Conservation (phyloP, 2,329 filamentous ascomycete genomes). For the Alternaria infectoria region DNA sequence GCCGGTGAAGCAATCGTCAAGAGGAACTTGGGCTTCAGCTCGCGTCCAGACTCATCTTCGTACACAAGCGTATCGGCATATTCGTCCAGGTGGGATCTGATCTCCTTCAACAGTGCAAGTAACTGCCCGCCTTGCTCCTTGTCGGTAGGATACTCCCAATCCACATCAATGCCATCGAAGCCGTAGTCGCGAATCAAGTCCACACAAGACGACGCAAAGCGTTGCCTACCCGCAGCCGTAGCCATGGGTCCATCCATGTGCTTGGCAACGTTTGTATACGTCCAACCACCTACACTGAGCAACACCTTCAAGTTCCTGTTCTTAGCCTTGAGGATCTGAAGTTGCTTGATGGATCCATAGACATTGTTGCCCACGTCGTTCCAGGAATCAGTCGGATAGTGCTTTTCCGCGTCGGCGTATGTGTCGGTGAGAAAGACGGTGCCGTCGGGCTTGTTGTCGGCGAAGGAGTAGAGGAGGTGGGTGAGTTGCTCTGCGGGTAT, state of each 20-base stretch:
- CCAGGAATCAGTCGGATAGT: constrained; percentile 66
- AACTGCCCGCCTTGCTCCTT: constrained; percentile 50
- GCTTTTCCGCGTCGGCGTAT: constrained; percentile 61
- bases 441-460: constrained; percentile 81
- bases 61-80: constrained; percentile 47
- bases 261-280: constrained; percentile 63
- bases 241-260: constrained; percentile 77
- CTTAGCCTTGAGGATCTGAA: constrained; percentile 76
- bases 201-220: constrained; percentile 75
- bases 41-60: constrained; percentile 11
- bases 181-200: constrained; percentile 79
- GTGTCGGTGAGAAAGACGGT: constrained; percentile 60
- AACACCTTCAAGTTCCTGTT: constrained; percentile 80
- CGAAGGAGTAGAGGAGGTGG: constrained; percentile 90
- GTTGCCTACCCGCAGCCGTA: constrained; percentile 65
- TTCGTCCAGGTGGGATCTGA: constrained; percentile 47
- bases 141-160: constrained; percentile 56
- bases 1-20: constrained; percentile 55
- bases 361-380: constrained; percentile 71
- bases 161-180: constrained; percentile 62
- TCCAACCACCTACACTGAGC: constrained; percentile 84
- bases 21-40: constrained; percentile 49
- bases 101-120: constrained; percentile 48
- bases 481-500: constrained; percentile 82
- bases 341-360: constrained; percentile 79